Evolutionary conservation across 345 rosid genomes (phyloP).

Genomic region (Ceriops zippeliana): DNA sequence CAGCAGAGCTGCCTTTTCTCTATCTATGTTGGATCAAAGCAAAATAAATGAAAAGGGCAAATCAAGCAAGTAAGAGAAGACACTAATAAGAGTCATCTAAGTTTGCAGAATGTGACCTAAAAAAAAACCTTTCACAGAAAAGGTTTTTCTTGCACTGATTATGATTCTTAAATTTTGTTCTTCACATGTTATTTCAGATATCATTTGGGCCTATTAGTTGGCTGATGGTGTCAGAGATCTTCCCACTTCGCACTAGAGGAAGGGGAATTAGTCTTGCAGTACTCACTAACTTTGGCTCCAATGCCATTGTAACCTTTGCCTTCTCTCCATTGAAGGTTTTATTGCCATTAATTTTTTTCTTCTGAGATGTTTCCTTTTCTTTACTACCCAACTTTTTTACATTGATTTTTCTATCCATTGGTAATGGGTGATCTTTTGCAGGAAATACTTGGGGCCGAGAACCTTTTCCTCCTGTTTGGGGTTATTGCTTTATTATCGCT

Average conservation of each 20-base stretch:
- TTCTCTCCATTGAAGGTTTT: conserved; percentile 31
- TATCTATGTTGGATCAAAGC: conserved; percentile 7
- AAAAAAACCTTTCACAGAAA: too few relatives aligned
- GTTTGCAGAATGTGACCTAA: too few relatives aligned
- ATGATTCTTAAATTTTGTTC: conserved; percentile 15
- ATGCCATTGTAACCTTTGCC: conserved; percentile 34
- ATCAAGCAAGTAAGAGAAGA: not conserved
- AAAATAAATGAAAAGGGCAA: not conserved
- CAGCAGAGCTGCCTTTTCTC: not conserved
- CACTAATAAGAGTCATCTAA: too few relatives aligned
- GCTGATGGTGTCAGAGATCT: conserved; percentile 37
- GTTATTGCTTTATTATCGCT: conserved; percentile 69
- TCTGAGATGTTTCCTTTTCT: not conserved
- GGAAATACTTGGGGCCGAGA: conserved; percentile 84
- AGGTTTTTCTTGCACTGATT: too few relatives aligned
- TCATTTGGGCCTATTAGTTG: conserved; percentile 39
- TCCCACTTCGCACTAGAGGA: conserved; percentile 33
- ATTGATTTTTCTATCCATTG: not conserved
- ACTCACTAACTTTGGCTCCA: conserved; percentile 35
- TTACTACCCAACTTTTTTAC: not conserved
- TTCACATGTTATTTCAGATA: conserved; percentile 13
- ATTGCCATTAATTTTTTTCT: conserved; percentile 3
- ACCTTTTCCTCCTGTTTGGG: conserved; percentile 83
- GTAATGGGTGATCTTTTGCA: conserved; percentile 29
- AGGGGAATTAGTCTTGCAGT: conserved; percentile 37